phyloP scores from a whole-genome alignment of 306 rosid genomes.

The Hippophae rhamnoides region DNA sequence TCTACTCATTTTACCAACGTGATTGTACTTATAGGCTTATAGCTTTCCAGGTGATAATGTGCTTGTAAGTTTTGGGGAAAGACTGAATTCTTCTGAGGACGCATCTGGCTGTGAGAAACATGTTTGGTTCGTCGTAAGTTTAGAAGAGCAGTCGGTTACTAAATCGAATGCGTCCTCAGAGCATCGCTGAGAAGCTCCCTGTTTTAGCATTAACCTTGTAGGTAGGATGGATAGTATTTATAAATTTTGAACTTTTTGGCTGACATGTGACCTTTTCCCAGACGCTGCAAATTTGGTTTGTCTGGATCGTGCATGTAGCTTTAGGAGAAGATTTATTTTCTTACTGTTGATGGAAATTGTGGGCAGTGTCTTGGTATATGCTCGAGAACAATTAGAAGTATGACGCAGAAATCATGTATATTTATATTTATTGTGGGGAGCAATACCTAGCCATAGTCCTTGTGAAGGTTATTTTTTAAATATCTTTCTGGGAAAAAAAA shows the following conservation, averaged over 20 bases:
- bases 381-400: too few species aligned
- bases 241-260: constrained; percentile 47
- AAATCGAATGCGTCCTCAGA: constrained; percentile 38
- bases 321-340: constrained; percentile 17
- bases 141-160: constrained; percentile 27
- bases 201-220: constrained; percentile 14
- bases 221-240: constrained; percentile 24
- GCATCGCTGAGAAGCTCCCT: constrained; percentile 33
- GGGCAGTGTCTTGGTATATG: constrained; percentile 22
- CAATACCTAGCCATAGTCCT: too few species aligned
- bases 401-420: too few species aligned
- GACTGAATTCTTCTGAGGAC: constrained; percentile 34
- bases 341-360: constrained; percentile 13
- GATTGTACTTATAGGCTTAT: too few species aligned
- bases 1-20: too few species aligned
- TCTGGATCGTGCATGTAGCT: constrained; percentile 29
- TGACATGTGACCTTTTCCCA: constrained; percentile 34
- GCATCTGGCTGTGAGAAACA: constrained; percentile 35
- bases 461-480: too few species aligned
- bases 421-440: too few species aligned
- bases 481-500: too few species aligned
- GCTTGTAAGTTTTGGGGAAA: too few species aligned
- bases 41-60: too few species aligned
- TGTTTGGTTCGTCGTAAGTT: constrained; percentile 32
- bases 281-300: constrained; percentile 24